Conservation (phyloP, 768 basidiomycete genomes). For the Boletus rex-veris region DNA sequence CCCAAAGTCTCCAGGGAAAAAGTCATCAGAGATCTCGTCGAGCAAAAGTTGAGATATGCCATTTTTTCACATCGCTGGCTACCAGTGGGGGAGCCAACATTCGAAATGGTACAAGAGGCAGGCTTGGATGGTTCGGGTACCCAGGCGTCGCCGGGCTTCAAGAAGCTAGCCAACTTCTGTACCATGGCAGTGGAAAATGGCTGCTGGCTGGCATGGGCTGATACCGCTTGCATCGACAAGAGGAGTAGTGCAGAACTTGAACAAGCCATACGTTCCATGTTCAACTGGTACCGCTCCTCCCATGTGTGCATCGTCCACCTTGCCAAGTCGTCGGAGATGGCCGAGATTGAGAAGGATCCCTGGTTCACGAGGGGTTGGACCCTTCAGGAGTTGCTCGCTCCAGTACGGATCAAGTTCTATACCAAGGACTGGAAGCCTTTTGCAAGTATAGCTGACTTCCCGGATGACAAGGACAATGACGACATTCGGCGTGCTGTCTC, state of each 20-base stretch:
- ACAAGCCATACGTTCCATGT: constrained; percentile 9
- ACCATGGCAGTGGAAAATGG: background rate
- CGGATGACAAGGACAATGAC: constrained; percentile 3
- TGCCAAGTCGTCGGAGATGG: background rate
- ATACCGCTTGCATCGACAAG: constrained; percentile 27
- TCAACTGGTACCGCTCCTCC: constrained; percentile 4
- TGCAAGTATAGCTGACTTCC: background rate
- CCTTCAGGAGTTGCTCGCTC: constrained; percentile 10
- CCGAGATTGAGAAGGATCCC: background rate
- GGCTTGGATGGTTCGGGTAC: background rate
- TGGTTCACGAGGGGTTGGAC: constrained; percentile 11
- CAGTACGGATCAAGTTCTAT: constrained; percentile 5
- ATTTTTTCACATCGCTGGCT: constrained; percentile 3
- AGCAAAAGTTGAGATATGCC: background rate
- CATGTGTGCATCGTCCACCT: constrained; percentile 2
- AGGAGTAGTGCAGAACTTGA: constrained; percentile 7
- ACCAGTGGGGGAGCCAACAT: background rate
- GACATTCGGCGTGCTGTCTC: background rate
- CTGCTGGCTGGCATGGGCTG: constrained; percentile 26
- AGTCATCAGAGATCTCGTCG: background rate
- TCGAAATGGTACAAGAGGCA: background rate
- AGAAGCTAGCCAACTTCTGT: background rate
- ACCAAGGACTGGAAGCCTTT: background rate
- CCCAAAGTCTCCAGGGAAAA: background rate
- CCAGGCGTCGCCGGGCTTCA: background rate